Conservation (phyloP, 1,284 basidiomycete genomes). For the Cutaneotrichosporon sp. region DNA sequence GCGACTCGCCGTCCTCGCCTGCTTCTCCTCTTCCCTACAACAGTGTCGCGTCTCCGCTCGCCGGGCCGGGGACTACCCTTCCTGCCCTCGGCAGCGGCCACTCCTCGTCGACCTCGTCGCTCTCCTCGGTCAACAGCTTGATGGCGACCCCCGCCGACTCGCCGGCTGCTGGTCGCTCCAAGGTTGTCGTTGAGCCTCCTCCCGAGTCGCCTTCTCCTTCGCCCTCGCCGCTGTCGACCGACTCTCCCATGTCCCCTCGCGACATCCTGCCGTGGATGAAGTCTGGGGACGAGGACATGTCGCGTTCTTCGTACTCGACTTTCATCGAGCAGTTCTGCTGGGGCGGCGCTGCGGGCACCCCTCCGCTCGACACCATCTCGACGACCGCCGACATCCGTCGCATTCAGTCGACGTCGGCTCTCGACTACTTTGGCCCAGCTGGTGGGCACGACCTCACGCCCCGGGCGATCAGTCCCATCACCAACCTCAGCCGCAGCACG, state of each 20-base stretch:
- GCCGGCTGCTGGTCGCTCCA: conserved; percentile 7
- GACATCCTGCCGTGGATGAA: conserved; percentile 32
- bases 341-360: conserved; percentile 14
- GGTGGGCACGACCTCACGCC: conserved; percentile 28
- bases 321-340: conserved; percentile 51
- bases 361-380: conserved; percentile 25
- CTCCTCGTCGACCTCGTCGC: conserved; percentile 16
- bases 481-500: conserved; percentile 14
- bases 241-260: conserved; percentile 35
- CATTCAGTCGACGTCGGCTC: conserved; percentile 38
- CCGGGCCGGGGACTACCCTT: not conserved
- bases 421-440: conserved; percentile 46
- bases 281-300: conserved; percentile 30
- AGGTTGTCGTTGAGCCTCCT: conserved; percentile 10
- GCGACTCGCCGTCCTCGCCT: conserved; percentile 12
- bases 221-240: conserved; percentile 24
- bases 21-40: conserved; percentile 16
- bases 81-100: conserved; percentile 16
- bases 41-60: conserved; percentile 16
- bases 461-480: conserved; percentile 20
- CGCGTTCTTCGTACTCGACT: conserved; percentile 43
- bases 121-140: conserved; percentile 13
- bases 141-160: conserved; percentile 24
- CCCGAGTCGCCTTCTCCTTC: conserved; percentile 37
- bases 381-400: conserved; percentile 12